Base-by-base conservation (phyloP, 495 filamentous ascomycete species). In the Daldinia concentrica region DNA sequence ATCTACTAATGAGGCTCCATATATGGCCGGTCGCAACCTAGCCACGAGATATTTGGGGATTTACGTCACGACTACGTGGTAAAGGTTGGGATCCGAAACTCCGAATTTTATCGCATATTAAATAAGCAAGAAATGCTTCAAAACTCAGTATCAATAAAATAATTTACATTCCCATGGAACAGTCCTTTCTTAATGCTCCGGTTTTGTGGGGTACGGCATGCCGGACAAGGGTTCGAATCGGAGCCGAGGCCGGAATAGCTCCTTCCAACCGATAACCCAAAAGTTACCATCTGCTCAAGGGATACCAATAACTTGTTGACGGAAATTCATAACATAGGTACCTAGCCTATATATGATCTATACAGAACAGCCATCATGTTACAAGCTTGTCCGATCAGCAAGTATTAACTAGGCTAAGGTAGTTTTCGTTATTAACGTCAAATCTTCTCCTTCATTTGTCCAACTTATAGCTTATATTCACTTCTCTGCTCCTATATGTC, bases 31-130 rank as follows among this genome's bases (percentile, higher is more conserved):
- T 14, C 14, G 32, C 45, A n/a, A 66, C 30, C 48, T 58, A 50
- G 24, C n/a, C 12, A 52, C 26, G 30, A 15, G 37, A 54, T 66
- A 34, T 15, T 45, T 26, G 5, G 43, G 11, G 22, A 60, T 48
- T 50, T 54, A 66, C 54, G 54, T 66, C 54, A 66, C 39, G 17
- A 19, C 32, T 58, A 66, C 63, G 41, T 30, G 29, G 24, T 39
- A 36, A 29, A 29, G 17, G 43, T 2, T 24, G 4, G 26, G 50
- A 14, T 5, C 6, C 14, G 6, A 22, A 54, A 17, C 4, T 3
- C 2, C 3, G 9, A 27, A 54, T 5, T n/a, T 30, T n/a, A 36
- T 22, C 24, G 0, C 14, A 0, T 54, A 22, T 12, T 4, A 24
- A 22, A 3, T 12, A 3, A 4, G 6, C 1, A 48, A 22, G 19